Conservation (phyloP, 2,329 filamentous ascomycete species). For the Ilyonectria robusta region DNA sequence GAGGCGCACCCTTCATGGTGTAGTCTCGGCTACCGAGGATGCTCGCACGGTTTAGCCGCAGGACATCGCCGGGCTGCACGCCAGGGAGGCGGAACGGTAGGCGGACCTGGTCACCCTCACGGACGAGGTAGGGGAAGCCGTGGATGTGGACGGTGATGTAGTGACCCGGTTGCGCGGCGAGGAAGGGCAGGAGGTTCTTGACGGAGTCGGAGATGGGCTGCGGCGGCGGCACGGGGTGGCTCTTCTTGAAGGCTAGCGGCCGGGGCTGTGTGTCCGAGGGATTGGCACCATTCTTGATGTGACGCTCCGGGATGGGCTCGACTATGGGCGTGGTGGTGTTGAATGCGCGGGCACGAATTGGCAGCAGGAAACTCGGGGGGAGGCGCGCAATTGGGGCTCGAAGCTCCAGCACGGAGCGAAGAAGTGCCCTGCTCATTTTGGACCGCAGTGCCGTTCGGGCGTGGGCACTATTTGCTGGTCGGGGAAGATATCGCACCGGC, state of each 20-base stretch:
- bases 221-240: slow-evolving; percentile 53
- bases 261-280: slow-evolving; percentile 51
- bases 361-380: slow-evolving; percentile 43
- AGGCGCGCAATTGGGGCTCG: slow-evolving; percentile 57
- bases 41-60: slow-evolving; percentile 89
- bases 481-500: slow-evolving; percentile 18
- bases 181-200: slow-evolving; percentile 75
- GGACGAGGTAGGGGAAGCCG: slow-evolving; percentile 84
- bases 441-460: slow-evolving; percentile 45
- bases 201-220: slow-evolving; percentile 68
- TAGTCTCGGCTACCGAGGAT: slow-evolving; percentile 90
- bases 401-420: slow-evolving; percentile 75
- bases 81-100: slow-evolving; percentile 85
- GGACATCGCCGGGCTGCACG: slow-evolving; percentile 84
- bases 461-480: slow-evolving; percentile 45
- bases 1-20: slow-evolving; percentile 86
- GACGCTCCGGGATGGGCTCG: slow-evolving; percentile 55
- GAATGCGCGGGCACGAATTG: slow-evolving; percentile 48
- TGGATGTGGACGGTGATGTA: slow-evolving; percentile 88
- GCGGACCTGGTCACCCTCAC: slow-evolving; percentile 80
- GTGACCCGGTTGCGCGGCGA: slow-evolving; percentile 80
- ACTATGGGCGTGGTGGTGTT: slow-evolving; percentile 61
- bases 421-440: slow-evolving; percentile 71
- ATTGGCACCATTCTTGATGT: slow-evolving; percentile 57
- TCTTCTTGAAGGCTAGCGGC: slow-evolving; percentile 58